A percentile compares a stretch with the other conserved stretches of the same genome.
phyloP scores from a whole-genome alignment of 345 rosid genomes.

The Schrenkiella parvula region DNA sequence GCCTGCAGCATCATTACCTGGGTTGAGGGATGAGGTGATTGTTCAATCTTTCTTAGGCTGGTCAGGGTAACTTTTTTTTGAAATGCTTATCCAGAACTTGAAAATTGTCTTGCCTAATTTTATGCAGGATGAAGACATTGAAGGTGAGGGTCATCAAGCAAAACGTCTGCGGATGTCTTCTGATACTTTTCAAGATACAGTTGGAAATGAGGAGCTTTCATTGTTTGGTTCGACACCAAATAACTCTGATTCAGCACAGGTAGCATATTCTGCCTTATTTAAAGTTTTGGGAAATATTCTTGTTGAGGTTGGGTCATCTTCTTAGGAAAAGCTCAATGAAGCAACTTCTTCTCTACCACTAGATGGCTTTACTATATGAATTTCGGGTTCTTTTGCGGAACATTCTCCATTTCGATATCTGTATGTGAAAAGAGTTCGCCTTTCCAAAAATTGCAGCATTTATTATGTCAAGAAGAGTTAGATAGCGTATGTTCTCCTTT shows the following conservation, averaged over 20 bases:
- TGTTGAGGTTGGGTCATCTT: constrained; percentile 6
- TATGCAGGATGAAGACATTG: constrained; percentile 86
- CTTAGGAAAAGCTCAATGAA: neutral
- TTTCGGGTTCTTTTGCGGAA: neutral
- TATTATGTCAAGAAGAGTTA: constrained; percentile 8
- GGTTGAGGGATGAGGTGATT: constrained; percentile 83
- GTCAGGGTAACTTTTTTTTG: neutral
- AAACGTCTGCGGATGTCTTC: constrained; percentile 81
- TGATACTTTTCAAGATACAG: constrained; percentile 87
- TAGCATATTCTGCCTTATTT: constrained; percentile 29
- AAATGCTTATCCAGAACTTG: neutral
- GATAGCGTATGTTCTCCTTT: constrained; percentile 8
- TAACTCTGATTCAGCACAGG: constrained; percentile 85
- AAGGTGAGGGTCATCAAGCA: constrained; percentile 65
- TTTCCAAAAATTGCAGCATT: constrained; percentile 1
- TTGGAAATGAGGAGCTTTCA: constrained; percentile 88
- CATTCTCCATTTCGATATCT: constrained; percentile 7
- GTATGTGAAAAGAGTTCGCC: neutral
- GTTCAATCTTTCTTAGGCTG: constrained; percentile 17
- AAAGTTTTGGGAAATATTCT: constrained; percentile 22
- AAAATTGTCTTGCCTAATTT: neutral
- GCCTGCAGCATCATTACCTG: constrained; percentile 53
- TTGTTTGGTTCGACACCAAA: constrained; percentile 74
- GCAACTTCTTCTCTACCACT: constrained; percentile 9
- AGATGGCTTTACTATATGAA: constrained; percentile 2